phyloP scores from a whole-genome alignment of 108 stramenopile genomes.

The Nitzschia putrida region DNA sequence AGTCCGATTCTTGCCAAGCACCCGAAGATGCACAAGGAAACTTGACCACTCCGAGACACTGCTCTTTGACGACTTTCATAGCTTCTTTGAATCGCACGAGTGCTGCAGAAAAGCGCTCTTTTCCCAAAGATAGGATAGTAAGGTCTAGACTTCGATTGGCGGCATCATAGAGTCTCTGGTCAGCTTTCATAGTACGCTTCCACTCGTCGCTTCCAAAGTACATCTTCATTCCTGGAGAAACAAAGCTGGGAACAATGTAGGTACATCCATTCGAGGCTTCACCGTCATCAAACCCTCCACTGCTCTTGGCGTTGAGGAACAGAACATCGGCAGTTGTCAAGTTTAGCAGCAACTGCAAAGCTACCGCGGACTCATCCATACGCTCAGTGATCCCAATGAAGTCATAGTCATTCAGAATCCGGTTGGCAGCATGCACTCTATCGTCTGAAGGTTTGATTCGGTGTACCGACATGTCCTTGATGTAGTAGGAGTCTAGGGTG shows the following conservation, averaged over 20 bases:
- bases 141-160: constrained; percentile 47
- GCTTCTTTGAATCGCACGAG: constrained; percentile 27
- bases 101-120: constrained; percentile 26
- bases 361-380: constrained; percentile 58
- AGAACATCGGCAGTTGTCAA: constrained; percentile 28
- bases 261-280: constrained; percentile 18
- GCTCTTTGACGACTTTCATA: constrained; percentile 13
- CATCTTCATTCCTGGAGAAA: constrained; percentile 35
- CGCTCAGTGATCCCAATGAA: constrained; percentile 57
- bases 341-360: constrained; percentile 33
- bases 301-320: constrained; percentile 28
- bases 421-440: neutral
- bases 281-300: constrained; percentile 31
- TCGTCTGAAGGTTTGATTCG: neutral
- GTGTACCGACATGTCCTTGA: constrained; percentile 6
- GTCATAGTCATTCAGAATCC: constrained; percentile 44
- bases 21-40: constrained; percentile 43
- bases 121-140: constrained; percentile 53
- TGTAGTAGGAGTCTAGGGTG: neutral
- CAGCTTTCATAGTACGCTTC: constrained; percentile 23
- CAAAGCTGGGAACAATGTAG: constrained; percentile 35
- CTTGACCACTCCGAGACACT: neutral
- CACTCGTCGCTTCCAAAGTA: constrained; percentile 34
- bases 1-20: constrained; percentile 16
- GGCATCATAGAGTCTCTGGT: constrained; percentile 36